phyloP scores from a whole-genome alignment of 768 basidiomycete species.

The Leccinum obscurum region DNA sequence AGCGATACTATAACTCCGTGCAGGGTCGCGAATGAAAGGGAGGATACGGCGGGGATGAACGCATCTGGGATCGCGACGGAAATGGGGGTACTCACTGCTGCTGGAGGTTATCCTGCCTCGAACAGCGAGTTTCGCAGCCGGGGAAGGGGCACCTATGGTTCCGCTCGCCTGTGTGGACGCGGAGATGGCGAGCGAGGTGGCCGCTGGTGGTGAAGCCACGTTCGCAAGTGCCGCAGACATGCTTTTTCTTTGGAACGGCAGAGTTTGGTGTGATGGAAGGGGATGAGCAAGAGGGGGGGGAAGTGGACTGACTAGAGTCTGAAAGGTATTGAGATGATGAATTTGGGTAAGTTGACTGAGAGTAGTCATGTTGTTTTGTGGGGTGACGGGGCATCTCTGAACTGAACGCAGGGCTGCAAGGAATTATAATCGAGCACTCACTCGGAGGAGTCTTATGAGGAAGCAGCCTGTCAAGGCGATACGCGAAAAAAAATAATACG shows the following conservation, averaged over 20 bases:
- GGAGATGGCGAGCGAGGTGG: conserved; percentile 83
- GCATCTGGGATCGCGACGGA: conserved; percentile 2
- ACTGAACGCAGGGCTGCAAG: conserved; percentile 25
- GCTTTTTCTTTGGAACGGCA: conserved; percentile 35
- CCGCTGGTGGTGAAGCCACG: conserved; percentile 87
- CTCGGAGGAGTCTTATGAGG: conserved; percentile 35
- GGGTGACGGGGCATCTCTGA: conserved; percentile 32
- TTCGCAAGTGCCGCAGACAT: conserved; percentile 72
- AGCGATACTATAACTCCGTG: conserved; percentile 7
- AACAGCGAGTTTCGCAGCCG: conserved; percentile 91
- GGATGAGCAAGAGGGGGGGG: conserved; percentile 12
- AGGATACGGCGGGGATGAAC: not conserved
- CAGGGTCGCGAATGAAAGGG: conserved; percentile 18
- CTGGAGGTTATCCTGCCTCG: conserved; percentile 83
- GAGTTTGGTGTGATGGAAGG: not conserved
- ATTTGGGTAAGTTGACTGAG: conserved; percentile 10
- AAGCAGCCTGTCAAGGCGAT: conserved; percentile 37
- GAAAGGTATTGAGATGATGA: conserved; percentile 24
- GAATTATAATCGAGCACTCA: conserved; percentile 21
- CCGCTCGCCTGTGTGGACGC: conserved; percentile 89
- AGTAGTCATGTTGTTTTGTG: conserved; percentile 31
- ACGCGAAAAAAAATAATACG: conserved; percentile 38
- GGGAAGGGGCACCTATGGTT: conserved; percentile 95
- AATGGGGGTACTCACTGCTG: conserved; percentile 30
- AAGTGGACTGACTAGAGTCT: conserved; percentile 26